Percentiles rank a stretch among this genome's conserved stretches.
Conservation (phyloP, 2,329 filamentous ascomycete species). For the Verticillium tricorpus region DNA sequence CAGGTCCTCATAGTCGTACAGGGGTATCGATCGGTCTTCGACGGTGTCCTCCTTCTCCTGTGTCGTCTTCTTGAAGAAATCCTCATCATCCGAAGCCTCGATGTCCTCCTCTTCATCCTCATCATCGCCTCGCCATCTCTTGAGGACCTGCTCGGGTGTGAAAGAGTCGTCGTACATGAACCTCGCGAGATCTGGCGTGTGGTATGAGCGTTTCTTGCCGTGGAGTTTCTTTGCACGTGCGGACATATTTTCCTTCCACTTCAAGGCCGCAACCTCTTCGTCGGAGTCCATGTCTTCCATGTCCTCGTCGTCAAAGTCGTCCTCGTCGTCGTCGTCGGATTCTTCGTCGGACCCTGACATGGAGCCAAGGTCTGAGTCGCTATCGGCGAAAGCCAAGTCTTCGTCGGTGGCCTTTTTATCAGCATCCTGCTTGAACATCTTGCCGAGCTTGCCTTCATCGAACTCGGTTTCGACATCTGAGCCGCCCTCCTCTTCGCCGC, state of each 20-base stretch:
- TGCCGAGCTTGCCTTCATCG: slow-evolving; percentile 55
- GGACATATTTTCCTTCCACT: slow-evolving; percentile 86
- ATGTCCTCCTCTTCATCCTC: slow-evolving; percentile 54
- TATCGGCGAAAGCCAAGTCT: slow-evolving; percentile 88
- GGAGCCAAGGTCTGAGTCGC: slow-evolving; percentile 92
- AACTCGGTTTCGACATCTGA: slow-evolving; percentile 53
- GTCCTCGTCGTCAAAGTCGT: slow-evolving; percentile 43
- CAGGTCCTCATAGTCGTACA: slow-evolving; percentile 74
- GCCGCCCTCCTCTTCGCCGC: slow-evolving; percentile 47
- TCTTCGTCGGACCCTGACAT: slow-evolving; percentile 57
- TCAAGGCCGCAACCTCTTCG: slow-evolving; percentile 67
- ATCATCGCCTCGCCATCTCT: slow-evolving; percentile 71
- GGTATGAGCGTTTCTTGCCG: slow-evolving; percentile 61
- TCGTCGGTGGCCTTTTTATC: slow-evolving; percentile 54
- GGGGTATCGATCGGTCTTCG: slow-evolving; percentile 76
- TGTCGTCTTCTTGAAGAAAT: slow-evolving; percentile 62
- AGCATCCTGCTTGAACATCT: slow-evolving; percentile 50
- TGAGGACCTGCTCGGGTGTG: slow-evolving; percentile 68
- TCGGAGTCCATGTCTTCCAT: slow-evolving; percentile 51
- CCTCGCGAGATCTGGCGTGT: slow-evolving; percentile 76
- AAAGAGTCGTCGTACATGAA: slow-evolving; percentile 85
- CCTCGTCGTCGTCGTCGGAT: slow-evolving; percentile 41
- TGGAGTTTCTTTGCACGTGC: slow-evolving; percentile 71
- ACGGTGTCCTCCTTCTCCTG: slow-evolving; percentile 64
- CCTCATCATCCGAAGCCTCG: slow-evolving; percentile 52